Evolutionary conservation across 352 stramenopile species (phyloP).

Genomic region (Pythium sukuiense): DNA sequence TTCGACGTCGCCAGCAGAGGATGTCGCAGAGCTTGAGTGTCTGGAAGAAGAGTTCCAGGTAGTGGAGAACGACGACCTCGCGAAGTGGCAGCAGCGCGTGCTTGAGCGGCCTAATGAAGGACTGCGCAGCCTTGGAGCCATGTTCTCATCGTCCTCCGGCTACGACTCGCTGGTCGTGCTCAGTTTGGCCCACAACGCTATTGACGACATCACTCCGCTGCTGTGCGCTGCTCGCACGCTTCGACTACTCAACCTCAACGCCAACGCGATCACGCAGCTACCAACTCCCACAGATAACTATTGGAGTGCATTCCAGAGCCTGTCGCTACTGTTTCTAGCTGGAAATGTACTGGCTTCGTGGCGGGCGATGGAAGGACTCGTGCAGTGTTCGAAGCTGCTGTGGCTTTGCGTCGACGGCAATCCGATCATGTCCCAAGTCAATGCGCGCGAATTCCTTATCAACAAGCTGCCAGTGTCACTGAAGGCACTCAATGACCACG

Average conservation of each 20-base stretch:
- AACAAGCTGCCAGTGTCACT: constrained; percentile 63
- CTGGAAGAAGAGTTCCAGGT: constrained; percentile 20
- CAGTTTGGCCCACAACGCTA: constrained; percentile 59
- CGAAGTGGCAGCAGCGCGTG: constrained; percentile 49
- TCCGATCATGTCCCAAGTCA: constrained; percentile 51
- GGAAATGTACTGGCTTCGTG: constrained; percentile 55
- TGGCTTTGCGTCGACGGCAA: constrained; percentile 69
- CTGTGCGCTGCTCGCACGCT: constrained; percentile 39
- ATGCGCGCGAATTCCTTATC: constrained; percentile 63
- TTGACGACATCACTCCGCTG: constrained; percentile 59
- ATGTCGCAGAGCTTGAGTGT: neutral
- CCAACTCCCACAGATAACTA: constrained; percentile 34
- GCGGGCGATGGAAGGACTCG: constrained; percentile 47
- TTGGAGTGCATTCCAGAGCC: constrained; percentile 47
- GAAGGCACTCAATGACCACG: constrained; percentile 58
- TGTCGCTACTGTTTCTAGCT: constrained; percentile 62
- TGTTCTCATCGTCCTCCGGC: constrained; percentile 8
- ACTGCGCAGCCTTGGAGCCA: constrained; percentile 16
- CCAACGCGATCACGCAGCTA: constrained; percentile 53
- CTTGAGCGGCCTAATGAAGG: constrained; percentile 53
- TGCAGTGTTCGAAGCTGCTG: constrained; percentile 38
- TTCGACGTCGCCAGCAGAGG: neutral
- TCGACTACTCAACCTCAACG: constrained; percentile 55
- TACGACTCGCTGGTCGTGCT: constrained; percentile 63
- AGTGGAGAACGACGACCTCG: constrained; percentile 21